Evolutionary conservation across 352 stramenopile genomes (phyloP), one percentile per base, ranked within the genome.

Genomic region (Globisporangium nunn): DNA sequence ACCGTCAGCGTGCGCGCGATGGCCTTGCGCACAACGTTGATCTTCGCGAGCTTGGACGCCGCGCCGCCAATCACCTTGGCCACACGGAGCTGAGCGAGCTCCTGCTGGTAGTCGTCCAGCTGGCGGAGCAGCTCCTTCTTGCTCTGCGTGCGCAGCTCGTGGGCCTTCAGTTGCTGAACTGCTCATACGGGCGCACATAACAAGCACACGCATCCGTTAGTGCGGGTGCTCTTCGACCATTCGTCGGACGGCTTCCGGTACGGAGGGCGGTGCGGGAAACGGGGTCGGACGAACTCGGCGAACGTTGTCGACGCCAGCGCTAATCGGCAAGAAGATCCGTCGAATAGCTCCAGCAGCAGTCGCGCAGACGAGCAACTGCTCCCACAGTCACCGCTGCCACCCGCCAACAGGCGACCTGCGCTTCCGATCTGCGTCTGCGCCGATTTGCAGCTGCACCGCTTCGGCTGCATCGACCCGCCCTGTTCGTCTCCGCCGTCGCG

Each of bases 1-100:
- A 99, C 96, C 59, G 98, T 99, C 60, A 99, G 83, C 45, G 99
- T 91, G 67, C 98, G 96, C 43, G 98, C 98, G 71, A 99, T 99
- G 60, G 89, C 96, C 78, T 99, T 99, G 81, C 98, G 97, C 23
- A 99, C 97, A 43, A 93, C 78, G 70, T 97, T 96, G 82, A 99
- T 99, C 88, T 99, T 99, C 74, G 95, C 92, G 62, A 99, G 95
- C 91, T 99, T 99, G 48, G 95, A 98, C 56, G 96, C 96, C 39
- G 97, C 96, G 56, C 97, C 97, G 62, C 97, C 96, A 48, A 98
- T 99, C 49, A 99, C 96, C 89, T 99, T 98, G 67, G 96, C 95
- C 54, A 99, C 97, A 69, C 97, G 93, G 63, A 99, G 92, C 79
- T 97, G 86, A 46, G 93, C 85, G 56, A 99, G 86, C 78, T 99